Conservation (phyloP, 2,329 filamentous ascomycete species). For the Penicillium occitanis region DNA sequence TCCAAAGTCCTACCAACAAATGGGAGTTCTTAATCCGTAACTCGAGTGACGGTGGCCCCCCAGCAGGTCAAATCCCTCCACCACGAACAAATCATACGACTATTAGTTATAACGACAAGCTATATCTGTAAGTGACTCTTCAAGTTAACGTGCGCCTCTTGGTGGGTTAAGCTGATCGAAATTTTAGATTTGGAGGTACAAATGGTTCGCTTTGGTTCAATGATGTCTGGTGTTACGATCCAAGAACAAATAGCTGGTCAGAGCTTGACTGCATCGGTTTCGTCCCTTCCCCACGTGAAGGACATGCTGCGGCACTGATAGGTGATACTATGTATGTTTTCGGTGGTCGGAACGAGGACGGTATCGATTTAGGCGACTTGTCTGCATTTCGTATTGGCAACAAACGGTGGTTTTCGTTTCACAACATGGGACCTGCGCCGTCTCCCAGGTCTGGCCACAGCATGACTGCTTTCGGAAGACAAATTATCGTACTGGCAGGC, state of each 20-base stretch:
- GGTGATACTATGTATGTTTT: slow-evolving; percentile 99
- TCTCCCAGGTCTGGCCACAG: slow-evolving; percentile 93
- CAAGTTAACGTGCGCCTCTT: slow-evolving; percentile 9
- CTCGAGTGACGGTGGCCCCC: slow-evolving; percentile 58
- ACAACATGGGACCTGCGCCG: slow-evolving; percentile 97
- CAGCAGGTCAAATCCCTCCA: slow-evolving; percentile 70
- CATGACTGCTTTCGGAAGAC: slow-evolving; percentile 93
- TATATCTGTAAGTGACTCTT: slow-evolving; percentile 72
- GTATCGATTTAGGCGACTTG: slow-evolving; percentile 85
- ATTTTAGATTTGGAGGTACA: slow-evolving; percentile 83
- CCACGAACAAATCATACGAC: slow-evolving; percentile 93
- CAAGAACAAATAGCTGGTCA: slow-evolving; percentile 75
- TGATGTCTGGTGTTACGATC: slow-evolving; percentile 96
- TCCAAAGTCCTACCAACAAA: slow-evolving; percentile 85
- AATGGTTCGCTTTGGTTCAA: slow-evolving; percentile 98
- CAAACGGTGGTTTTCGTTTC: slow-evolving; percentile 96
- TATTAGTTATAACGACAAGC: slow-evolving; percentile 86
- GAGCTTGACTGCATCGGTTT: slow-evolving; percentile 96
- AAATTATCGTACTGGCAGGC: slow-evolving; percentile 86
- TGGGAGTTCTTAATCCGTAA: slow-evolving; percentile 92
- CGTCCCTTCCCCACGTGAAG: slow-evolving; percentile 89
- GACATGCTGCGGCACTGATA: slow-evolving; percentile 88
- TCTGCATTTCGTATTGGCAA: slow-evolving; percentile 81
- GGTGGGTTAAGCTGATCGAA: background rate
- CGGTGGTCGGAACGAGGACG: slow-evolving; percentile 91